Evolutionary conservation across 805 yeast genomes (phyloP), one percentile per base, ranked within the genome.

Genomic region (Ogataea ganodermae): DNA sequence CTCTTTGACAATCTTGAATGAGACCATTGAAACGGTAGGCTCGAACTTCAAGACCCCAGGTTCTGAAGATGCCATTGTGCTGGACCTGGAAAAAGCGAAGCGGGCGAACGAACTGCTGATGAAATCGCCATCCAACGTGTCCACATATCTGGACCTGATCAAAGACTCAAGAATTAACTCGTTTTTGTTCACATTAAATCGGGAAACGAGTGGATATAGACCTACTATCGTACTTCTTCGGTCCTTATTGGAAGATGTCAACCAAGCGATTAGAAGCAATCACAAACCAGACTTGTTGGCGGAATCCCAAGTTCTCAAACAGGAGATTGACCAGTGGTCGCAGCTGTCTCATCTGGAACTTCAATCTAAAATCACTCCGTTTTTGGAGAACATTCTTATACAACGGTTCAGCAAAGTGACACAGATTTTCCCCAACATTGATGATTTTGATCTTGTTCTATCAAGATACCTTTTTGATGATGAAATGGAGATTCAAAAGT

Each of bases 301-400:
- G 27, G 47, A 52, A 23, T 45, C 35, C 17, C 46, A 41, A 6
- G 6, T 14, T 8, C 42, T 62, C 21, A 51, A 49, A 28, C 41
- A 43, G 2, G 59, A 66, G 40, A 59, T 69, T 7, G 55, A 52
- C 14, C 51, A 51, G 13, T 67, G 71, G 72, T 54, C 69, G 1
- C 70, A 66, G 49, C 37, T 44, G 7, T 60, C 71, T 3, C 73
- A 69, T 55, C 56, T 61, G 39, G 70, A 67, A 45, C 48, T 69
- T 28, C 73, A 69, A 46, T 55, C 68, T 1, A 57, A 57, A 17
- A 59, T 68, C 12, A 51, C 53, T 1, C 70, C 70, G 7, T 67
- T 60, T 36, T 44, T 65, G 32, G 59, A 65, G 3, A 50, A 59
- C 21, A 49, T 55, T 2, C 46, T 67, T 4, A 50, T 66, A 21